phyloP scores from a whole-genome alignment of 2,329 filamentous ascomycete genomes.

The Xylaria sp. region DNA sequence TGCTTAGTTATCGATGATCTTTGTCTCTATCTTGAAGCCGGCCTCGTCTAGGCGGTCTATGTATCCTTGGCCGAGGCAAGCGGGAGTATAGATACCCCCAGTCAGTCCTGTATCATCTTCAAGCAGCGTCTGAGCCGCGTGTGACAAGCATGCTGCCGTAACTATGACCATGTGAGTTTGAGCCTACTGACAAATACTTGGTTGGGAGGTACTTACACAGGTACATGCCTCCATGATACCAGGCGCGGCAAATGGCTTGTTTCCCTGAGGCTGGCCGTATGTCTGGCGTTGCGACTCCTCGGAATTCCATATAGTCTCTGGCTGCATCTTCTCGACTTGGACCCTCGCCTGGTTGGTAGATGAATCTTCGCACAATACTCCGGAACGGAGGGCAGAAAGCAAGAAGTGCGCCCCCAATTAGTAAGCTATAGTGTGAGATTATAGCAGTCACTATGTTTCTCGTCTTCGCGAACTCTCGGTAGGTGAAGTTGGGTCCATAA shows the following conservation, averaged over 20 bases:
- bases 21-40: constrained; percentile 71
- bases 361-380: constrained; percentile 54
- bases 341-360: constrained; percentile 66
- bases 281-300: constrained; percentile 72
- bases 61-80: constrained; percentile 73
- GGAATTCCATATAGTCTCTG: constrained; percentile 71
- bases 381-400: constrained; percentile 58
- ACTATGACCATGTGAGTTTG: constrained; percentile 55
- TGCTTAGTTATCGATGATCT: constrained; percentile 51
- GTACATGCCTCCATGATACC: constrained; percentile 72
- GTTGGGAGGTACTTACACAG: constrained; percentile 58
- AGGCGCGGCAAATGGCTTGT: constrained; percentile 65
- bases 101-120: constrained; percentile 68
- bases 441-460: constrained; percentile 62
- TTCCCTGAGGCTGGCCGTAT: constrained; percentile 51
- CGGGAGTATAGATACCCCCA: constrained; percentile 77
- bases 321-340: constrained; percentile 62
- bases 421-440: constrained; percentile 59
- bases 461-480: constrained; percentile 63
- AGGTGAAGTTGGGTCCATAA: constrained; percentile 72
- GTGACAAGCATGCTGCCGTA: constrained; percentile 70
- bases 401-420: constrained; percentile 55
- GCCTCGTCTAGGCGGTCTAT: constrained; percentile 69
- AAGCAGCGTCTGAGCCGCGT: constrained; percentile 73
- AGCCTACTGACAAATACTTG: background rate